Conservation (phyloP, 2,329 filamentous ascomycete species). For the Orbilia oligospora region DNA sequence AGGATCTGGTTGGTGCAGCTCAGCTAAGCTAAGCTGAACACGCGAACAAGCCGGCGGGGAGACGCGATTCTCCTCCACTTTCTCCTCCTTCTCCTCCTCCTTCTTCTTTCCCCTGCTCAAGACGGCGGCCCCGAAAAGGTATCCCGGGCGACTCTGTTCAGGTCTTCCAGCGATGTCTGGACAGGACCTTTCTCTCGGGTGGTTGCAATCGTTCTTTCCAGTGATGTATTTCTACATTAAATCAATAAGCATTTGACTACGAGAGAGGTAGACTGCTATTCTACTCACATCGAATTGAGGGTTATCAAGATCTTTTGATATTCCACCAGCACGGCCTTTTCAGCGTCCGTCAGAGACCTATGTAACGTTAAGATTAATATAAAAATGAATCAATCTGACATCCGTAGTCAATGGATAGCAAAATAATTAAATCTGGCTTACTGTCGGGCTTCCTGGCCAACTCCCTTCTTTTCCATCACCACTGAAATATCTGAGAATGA, state of each 20-base stretch:
- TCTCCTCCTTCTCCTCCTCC: neutral
- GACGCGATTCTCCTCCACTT: constrained; percentile 24
- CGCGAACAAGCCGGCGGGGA: constrained; percentile 28
- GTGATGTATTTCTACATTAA: constrained; percentile 44
- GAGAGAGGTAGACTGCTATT: neutral
- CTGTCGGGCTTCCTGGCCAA: constrained; percentile 9
- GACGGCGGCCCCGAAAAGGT: constrained; percentile 45
- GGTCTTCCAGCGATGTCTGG: constrained; percentile 52
- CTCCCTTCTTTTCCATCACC: constrained; percentile 24
- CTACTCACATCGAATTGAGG: constrained; percentile 44
- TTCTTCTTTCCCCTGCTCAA: neutral
- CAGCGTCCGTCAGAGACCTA: constrained; percentile 52
- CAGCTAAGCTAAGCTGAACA: constrained; percentile 46
- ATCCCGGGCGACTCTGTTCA: constrained; percentile 51
- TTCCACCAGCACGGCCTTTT: constrained; percentile 58
- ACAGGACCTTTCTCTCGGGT: constrained; percentile 57
- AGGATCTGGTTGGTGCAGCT: constrained; percentile 42
- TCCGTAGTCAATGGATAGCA: too few species aligned
- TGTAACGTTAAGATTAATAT: too few species aligned
- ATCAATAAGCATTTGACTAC: neutral
- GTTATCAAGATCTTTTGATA: constrained; percentile 59
- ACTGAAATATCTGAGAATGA: neutral
- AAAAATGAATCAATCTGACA: constrained; percentile 1
- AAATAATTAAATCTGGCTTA: too few species aligned
- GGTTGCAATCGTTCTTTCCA: constrained; percentile 55